Evolutionary conservation across 805 yeast species (phyloP), one percentile per base, ranked within the genome.

Genomic region (Wickerhamiella parazyma): DNA sequence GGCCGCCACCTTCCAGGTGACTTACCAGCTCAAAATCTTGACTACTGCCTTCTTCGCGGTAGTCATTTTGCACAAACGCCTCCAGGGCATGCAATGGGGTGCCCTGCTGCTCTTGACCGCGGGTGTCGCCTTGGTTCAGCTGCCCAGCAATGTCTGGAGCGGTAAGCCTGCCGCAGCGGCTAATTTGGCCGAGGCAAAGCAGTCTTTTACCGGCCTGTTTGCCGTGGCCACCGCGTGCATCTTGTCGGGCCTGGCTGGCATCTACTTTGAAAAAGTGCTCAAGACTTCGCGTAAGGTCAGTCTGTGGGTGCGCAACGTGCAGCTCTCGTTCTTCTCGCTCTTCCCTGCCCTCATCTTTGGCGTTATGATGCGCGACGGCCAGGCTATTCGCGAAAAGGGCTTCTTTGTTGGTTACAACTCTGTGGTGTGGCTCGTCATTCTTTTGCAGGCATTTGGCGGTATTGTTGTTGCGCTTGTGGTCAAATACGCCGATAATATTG

Each of bases 1-100:
- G 38, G 69, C 69, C 1, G 67, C 68, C 11, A 62, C 67, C 6
- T 64, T 65, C 51, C 69, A 65, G 53, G 69, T 65, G 43, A 61
- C 67, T 8, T 65, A 65, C 55, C 69, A 65, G 55, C 62, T 65
- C 44, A 65, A 65, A 49, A 65, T 65, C 43, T 52, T 65, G 48
- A 64, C 69, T 14, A 65, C 69, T 6, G 69, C 69, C 18, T 56
- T 63, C 38, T 65, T 65, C 44, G 63, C 68, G 2, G 68, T 65
- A 35, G 54, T 59, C 10, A 55, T 65, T 43, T 55, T 65, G 28
- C 59, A 60, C 42, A 55, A 63, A 10, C 43, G 50, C 11, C 57
- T 65, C n/a, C 39, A 54, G 24, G 50, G 51, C 34, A 39, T 45
- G 20, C 67, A 65, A 37, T 65, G 69, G 69, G 43, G 54, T 12